phyloP scores from a whole-genome alignment of 2,329 filamentous ascomycete species.

The Myriosclerotinia curreyana region DNA sequence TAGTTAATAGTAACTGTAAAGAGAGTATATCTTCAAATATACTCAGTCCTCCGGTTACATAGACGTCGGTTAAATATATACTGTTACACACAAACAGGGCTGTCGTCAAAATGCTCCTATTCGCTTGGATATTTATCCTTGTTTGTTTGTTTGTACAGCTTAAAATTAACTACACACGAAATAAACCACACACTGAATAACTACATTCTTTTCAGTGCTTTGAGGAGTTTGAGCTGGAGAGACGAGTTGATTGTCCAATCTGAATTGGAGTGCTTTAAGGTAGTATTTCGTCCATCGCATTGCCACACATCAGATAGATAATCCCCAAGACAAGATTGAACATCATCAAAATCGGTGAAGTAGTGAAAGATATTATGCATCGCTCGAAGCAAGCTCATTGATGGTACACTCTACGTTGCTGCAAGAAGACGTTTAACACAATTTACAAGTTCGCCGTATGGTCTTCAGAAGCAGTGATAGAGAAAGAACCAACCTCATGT shows the following conservation, averaged over 20 bases:
- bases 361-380: neutral
- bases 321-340: neutral
- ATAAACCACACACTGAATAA: no score
- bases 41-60: neutral
- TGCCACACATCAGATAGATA: neutral
- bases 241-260: no score
- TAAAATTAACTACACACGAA: neutral
- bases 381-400: neutral
- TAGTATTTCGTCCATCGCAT: no score
- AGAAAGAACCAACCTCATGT: neutral
- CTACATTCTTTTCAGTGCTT: no score
- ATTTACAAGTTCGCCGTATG: no score
- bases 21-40: slow-evolving; percentile 9
- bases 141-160: neutral
- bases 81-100: slow-evolving; percentile 3
- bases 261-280: no score
- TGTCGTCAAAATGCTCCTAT: neutral
- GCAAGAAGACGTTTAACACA: neutral
- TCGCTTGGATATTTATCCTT: slow-evolving; percentile 1
- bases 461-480: no score
- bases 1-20: neutral
- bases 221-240: no score
- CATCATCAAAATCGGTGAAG: neutral
- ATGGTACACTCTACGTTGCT: neutral
- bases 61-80: neutral